Evolutionary conservation across 1,284 basidiomycete species (phyloP), one percentile per base, ranked within the genome.

Genomic region (Naganishia sp.): DNA sequence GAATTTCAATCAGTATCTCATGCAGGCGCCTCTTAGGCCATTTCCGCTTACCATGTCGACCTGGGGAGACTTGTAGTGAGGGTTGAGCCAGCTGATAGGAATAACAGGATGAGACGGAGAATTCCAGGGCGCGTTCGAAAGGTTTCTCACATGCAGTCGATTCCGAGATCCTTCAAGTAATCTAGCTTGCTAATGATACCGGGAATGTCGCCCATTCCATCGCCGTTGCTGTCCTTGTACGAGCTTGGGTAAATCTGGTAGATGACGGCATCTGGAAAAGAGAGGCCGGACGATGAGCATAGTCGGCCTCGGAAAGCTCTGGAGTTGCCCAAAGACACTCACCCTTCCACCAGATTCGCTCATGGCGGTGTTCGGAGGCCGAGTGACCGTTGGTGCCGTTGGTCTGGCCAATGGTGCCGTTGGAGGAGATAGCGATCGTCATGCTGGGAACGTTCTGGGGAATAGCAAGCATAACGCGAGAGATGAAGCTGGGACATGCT

Each of bases 81-180:
- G 64, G 56, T 66, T 66, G n/a, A 66, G 55, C 64, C 64, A 66
- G n/a, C 56, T 59, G 21, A 2, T 31, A 9, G 6, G 44, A 10
- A 42, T 28, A 28, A 46, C 2, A 9, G 0, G 9, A 25, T 59
- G 18, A 59, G 45, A n/a, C 31, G 6, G 15, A 36, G n/a, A 33
- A 33, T 16, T 33, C 7, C 9, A 3, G 6, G 0, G 28, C 13
- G 31, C 10, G 15, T 10, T 3, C 10, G 11, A 13, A 21, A 11
- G 31, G 16, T 18, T 48, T 11, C 56, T 21, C 81, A 83, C 65
- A 83, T 72, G 39, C 78, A 77, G 68, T 82, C 80, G 49, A 81
- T 77, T 3, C 82, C 82, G 15, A 83, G 76, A n/a, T 72, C 71
- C 55, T 79, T 75, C 55, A 83, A 72, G 70, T 83, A 82, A 65